These are phyloP conservation scores for Penicillium nordicum DNA, from an alignment of 2,329 filamentous ascomycete species.

Conservation along the genomic window DNA sequence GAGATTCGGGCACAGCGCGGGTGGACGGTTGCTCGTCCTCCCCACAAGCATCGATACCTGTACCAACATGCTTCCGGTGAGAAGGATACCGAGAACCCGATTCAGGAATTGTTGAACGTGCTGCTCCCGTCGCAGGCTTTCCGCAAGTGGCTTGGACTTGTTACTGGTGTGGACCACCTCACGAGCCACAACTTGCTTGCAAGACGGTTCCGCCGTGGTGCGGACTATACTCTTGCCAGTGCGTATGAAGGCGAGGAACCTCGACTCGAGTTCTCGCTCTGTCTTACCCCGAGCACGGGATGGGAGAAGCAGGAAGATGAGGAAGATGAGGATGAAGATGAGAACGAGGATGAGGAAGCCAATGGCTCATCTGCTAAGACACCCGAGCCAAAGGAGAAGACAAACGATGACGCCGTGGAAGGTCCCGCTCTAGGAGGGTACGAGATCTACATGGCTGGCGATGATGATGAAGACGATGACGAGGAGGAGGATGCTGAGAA, in stretches of 20 bases:
- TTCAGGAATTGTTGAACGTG: conserved; percentile 75
- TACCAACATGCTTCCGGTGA: conserved; percentile 60
- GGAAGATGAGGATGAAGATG: conserved; percentile 44
- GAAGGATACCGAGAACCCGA: conserved; percentile 44
- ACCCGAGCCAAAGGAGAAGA: conserved; percentile 36
- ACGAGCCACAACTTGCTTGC: conserved; percentile 75
- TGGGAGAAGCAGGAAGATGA: conserved; percentile 73
- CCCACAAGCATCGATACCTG: conserved; percentile 91
- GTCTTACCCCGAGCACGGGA: conserved; percentile 76
- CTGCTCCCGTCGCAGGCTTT: conserved; percentile 83
- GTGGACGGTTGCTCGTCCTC: conserved; percentile 79
- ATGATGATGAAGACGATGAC: conserved; percentile 65
- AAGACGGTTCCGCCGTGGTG: conserved; percentile 77
- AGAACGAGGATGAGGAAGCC: conserved; percentile 36
- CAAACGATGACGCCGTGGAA: conserved; percentile 26
- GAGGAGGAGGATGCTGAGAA: conserved; percentile 37
- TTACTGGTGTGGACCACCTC: conserved; percentile 66
- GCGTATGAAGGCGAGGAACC: conserved; percentile 69
- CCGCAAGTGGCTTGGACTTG: conserved; percentile 80
- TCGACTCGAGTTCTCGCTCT: conserved; percentile 80
- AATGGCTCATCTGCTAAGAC: conserved; percentile 21
- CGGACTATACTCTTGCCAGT: conserved; percentile 91
- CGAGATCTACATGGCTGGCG: conserved; percentile 84
- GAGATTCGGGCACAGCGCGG: conserved; percentile 58
- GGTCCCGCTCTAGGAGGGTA: conserved; percentile 49